Percentiles rank a stretch among this genome's conserved stretches.
Conservation (phyloP, 495 filamentous ascomycete species). For the Tuber borchii region DNA sequence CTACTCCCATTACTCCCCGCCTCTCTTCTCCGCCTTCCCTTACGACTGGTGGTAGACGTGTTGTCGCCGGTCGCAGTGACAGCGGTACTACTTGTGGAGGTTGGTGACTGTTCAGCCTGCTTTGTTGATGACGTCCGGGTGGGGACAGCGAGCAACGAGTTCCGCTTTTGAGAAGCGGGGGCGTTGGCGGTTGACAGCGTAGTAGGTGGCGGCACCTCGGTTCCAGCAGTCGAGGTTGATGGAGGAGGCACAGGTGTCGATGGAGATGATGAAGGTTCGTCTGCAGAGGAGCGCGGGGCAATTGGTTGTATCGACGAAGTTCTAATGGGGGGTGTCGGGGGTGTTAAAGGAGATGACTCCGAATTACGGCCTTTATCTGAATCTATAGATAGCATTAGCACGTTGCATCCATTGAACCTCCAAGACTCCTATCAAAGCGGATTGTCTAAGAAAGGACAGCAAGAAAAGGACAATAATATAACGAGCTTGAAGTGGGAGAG, state of each 20-base stretch:
- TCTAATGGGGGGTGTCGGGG: slow-evolving; percentile 24
- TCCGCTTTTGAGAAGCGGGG: slow-evolving; percentile 33
- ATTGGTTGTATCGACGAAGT: slow-evolving; percentile 37
- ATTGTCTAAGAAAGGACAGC: slow-evolving; percentile 8
- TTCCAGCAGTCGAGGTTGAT: slow-evolving; percentile 29
- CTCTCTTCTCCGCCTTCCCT: slow-evolving; percentile 36
- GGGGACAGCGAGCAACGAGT: slow-evolving; percentile 36
- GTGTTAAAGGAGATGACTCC: slow-evolving; percentile 8
- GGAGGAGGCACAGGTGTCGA: slow-evolving; percentile 30
- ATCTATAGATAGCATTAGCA: slow-evolving; percentile 24
- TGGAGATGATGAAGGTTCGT: slow-evolving; percentile 32
- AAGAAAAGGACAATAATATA: slow-evolving; percentile 17
- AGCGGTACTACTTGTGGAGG: slow-evolving; percentile 39
- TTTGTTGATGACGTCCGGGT: slow-evolving; percentile 39
- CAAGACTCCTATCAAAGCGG: slow-evolving; percentile 8
- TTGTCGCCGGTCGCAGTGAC: slow-evolving; percentile 36
- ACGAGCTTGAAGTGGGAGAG: slow-evolving; percentile 15
- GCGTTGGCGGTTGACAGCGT: slow-evolving; percentile 21
- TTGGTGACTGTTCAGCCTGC: slow-evolving; percentile 38
- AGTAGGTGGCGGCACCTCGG: slow-evolving; percentile 28
- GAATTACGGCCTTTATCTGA: slow-evolving; percentile 9
- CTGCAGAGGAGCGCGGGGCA: slow-evolving; percentile 17
- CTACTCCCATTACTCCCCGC: slow-evolving; percentile 31
- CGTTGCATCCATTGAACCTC: slow-evolving; percentile 11
- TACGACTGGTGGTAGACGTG: slow-evolving; percentile 33